Evolutionary conservation across 306 rosid species (phyloP), one percentile per base, ranked within the genome.

Genomic region (cucumber (Cucumis sativus)): DNA sequence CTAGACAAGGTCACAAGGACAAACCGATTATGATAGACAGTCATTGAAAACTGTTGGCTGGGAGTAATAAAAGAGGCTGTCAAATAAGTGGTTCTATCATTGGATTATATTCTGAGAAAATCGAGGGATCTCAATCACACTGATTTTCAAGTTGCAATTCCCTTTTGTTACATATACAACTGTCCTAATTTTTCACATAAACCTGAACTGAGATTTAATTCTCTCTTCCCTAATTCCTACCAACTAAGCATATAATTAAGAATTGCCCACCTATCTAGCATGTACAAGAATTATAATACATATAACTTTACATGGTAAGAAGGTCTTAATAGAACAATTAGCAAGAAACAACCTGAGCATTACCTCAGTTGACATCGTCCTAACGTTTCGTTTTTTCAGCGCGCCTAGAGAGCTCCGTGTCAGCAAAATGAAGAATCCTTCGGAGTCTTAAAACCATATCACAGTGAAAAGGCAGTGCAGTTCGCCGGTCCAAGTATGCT

Each of bases 361-460:
- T 86, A 78, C 64, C 63, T 61, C 75, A 21, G 58, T 70, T 8
- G 75, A 70, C 47, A 43, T 70, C 75, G 55, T 71, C 85, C 76
- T 23, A 74, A 77, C 39, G 78, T 80, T 84, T 87, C 10, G 91
- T 86, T 86, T 95, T 95, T 71, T 89, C 97, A 6, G 86, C 85
- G 70, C 81, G 86, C 80, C 88, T 85, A 30, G 87, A 87, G 43
- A 94, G 92, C 87, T 92, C 97, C 74, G 85, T 94, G 79, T 94
- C 98, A 58, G 98, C 98, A 82, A 92, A 95, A 86, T 95, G 97
- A 84, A 95, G 93, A 61, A 95, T 93, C 81, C 99, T 85, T 75
- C 97, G 84, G 0, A 95, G 87, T 88, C 99, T 90, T 83, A 95
- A 84, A 79, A 95, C 97, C 99, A 95, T 92, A 86, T 95, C 97